phyloP scores from a whole-genome alignment of 805 yeast genomes.

The Priceomyces carsonii region DNA sequence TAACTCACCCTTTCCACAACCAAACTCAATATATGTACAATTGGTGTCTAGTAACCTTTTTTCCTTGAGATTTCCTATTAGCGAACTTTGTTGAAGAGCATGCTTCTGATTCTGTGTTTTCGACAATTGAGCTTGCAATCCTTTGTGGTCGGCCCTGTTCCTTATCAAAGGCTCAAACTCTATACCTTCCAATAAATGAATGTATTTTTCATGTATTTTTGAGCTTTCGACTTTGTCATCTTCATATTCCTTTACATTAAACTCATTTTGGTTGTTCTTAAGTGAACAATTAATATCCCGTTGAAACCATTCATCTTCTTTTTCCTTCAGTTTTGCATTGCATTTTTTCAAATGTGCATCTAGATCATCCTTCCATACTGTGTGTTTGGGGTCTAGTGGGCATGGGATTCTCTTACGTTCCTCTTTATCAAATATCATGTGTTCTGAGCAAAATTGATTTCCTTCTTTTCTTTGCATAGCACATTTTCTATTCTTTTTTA shows the following conservation, averaged over 20 bases:
- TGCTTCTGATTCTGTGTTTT: conserved; percentile 67
- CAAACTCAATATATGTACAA: conserved; percentile 68
- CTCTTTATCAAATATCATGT: conserved; percentile 32
- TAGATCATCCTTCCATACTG: conserved; percentile 63
- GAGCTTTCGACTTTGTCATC: conserved; percentile 17
- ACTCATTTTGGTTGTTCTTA: conserved; percentile 9
- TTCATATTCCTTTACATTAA: conserved; percentile 7
- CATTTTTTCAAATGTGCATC: conserved; percentile 63
- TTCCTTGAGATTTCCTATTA: conserved; percentile 64
- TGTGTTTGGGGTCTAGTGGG: conserved; percentile 75
- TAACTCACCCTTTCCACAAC: conserved; percentile 89
- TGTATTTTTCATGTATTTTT: conserved; percentile 16
- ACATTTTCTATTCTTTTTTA: conserved; percentile 56
- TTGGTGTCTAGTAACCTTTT: conserved; percentile 36
- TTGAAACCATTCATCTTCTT: conserved; percentile 51
- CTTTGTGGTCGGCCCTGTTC: conserved; percentile 23
- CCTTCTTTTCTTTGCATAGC: conserved; percentile 57
- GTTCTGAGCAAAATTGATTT: conserved; percentile 63
- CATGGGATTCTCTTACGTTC: conserved; percentile 59
- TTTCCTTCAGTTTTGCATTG: conserved; percentile 41
- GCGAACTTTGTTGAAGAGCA: conserved; percentile 77
- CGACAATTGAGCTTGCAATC: conserved; percentile 40
- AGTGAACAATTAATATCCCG: conserved; percentile 45
- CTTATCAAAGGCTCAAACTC: conserved; percentile 18
- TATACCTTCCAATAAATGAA: conserved; percentile 15